Evolutionary conservation across 2,329 filamentous ascomycete species (phyloP), one percentile per base, ranked within the genome.

Genomic region (Fusarium nanum): DNA sequence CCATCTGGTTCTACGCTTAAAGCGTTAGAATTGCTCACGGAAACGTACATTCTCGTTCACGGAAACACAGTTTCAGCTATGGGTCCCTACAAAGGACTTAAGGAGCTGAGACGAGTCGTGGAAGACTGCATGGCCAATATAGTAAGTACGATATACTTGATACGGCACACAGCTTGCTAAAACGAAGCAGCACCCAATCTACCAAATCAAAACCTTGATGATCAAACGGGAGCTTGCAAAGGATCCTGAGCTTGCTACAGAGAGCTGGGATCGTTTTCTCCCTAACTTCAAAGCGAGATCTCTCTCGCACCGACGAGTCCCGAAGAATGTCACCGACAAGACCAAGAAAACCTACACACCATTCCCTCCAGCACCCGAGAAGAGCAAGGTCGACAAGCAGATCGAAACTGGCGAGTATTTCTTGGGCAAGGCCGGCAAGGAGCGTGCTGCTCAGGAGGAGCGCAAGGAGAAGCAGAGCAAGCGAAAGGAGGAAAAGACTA

Each of bases 361-460:
- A 12, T 99, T 99, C 90, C 96, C 96, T 50, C 96, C 96, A 9
- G 89, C 94, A 45, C 94, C 94, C 72, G 95, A 99, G 86, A 97
- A 97, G 92, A 98, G 94, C 89, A 99, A 98, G 89, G 88, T 99
- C 75, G 96, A 99, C 82, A 83, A 94, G 81, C 95, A 99, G 87
- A 97, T 99, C 84, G 96, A 99, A 85, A 94, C 89, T 75, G 95
- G 96, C 82, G 95, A 98, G 83, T 99, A 97, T 83, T 98, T 98
- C 81, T 82, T 99, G 78, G 91, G 91, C 77, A 97, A 97, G 85
- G 90, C 94, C 77, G 94, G 93, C 64, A 97, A 97, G 86, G 93
- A 97, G 76, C 87, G 94, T 66, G 92, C 91, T 57, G 89, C 86
- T 48, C 90, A 92, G 81, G 91, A 95, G 78, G 92, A 93, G 76